phyloP scores from a whole-genome alignment of 2,329 filamentous ascomycete species.

The Paraconiothyrium sp. region DNA sequence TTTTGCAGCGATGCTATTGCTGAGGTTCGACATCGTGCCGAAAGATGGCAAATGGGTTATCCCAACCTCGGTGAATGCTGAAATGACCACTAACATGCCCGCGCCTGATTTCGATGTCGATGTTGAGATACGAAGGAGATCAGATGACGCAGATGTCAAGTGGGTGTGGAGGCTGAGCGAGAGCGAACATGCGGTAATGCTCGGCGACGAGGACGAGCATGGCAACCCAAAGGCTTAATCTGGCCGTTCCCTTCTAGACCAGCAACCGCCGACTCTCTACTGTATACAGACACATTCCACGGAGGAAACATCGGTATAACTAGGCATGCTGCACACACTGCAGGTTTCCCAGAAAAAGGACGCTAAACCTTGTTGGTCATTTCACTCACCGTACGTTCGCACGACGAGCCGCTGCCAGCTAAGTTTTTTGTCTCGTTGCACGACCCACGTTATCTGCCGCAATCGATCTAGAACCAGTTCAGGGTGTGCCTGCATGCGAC shows the following conservation, averaged over 20 bases:
- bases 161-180: slow-evolving; percentile 20
- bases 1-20: slow-evolving; percentile 36
- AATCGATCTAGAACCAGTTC: not conserved
- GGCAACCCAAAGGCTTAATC: slow-evolving; percentile 1
- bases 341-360: not conserved
- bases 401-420: not conserved
- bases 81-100: slow-evolving; percentile 18
- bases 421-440: not conserved
- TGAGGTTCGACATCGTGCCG: slow-evolving; percentile 38
- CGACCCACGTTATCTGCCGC: not conserved
- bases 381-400: not conserved
- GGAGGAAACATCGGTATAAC: slow-evolving; percentile 3
- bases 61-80: slow-evolving; percentile 22
- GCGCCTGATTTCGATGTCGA: slow-evolving; percentile 26
- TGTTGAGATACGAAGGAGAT: slow-evolving; percentile 18
- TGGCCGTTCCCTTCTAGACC: not conserved
- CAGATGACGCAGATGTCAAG: slow-evolving; percentile 15
- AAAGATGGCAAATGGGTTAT: slow-evolving; percentile 23
- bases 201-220: slow-evolving; percentile 10
- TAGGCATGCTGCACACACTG: not conserved
- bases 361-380: not conserved
- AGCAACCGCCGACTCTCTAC: not conserved
- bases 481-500: not conserved
- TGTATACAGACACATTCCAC: not conserved
- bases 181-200: slow-evolving; percentile 12